phyloP scores from a whole-genome alignment of 768 basidiomycete species.

The Termitomyces sp. region DNA sequence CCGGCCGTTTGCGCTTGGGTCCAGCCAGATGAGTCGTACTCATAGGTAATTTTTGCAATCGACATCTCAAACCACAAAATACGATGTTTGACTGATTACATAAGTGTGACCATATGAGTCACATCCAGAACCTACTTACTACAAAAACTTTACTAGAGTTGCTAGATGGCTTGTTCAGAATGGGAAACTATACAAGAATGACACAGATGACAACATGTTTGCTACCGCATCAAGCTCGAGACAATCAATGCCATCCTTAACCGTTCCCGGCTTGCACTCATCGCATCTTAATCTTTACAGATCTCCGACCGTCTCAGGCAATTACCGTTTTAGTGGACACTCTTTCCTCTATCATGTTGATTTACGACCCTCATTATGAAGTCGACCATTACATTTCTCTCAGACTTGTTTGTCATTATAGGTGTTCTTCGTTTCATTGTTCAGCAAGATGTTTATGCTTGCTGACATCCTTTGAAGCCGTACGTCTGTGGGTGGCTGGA shows the following conservation, averaged over 20 bases:
- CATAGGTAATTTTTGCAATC: neutral
- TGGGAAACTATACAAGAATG: too few relatives aligned
- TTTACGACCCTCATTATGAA: neutral
- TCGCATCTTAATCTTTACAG: too few relatives aligned
- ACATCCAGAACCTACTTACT: too few relatives aligned
- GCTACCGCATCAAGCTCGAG: too few relatives aligned
- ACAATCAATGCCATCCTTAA: too few relatives aligned
- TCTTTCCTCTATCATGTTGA: neutral
- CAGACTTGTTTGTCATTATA: conserved; percentile 1
- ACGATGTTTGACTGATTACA: neutral
- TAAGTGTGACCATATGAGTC: neutral
- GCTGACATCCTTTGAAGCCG: conserved; percentile 15
- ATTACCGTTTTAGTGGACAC: neutral
- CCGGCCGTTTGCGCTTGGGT: conserved; percentile 14
- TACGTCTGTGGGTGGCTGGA: conserved; percentile 27
- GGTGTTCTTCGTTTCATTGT: neutral
- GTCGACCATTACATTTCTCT: neutral
- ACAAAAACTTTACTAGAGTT: too few relatives aligned
- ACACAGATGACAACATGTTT: too few relatives aligned
- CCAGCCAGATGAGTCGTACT: neutral
- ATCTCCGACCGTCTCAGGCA: too few relatives aligned
- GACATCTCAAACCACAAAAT: neutral
- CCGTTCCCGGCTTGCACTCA: too few relatives aligned
- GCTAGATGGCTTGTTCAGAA: too few relatives aligned
- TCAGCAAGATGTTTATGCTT: conserved; percentile 33